Evolutionary conservation across 2,329 filamentous ascomycete genomes (phyloP), one percentile per base, ranked within the genome.

Genomic region (Leptographium radiaticola): DNA sequence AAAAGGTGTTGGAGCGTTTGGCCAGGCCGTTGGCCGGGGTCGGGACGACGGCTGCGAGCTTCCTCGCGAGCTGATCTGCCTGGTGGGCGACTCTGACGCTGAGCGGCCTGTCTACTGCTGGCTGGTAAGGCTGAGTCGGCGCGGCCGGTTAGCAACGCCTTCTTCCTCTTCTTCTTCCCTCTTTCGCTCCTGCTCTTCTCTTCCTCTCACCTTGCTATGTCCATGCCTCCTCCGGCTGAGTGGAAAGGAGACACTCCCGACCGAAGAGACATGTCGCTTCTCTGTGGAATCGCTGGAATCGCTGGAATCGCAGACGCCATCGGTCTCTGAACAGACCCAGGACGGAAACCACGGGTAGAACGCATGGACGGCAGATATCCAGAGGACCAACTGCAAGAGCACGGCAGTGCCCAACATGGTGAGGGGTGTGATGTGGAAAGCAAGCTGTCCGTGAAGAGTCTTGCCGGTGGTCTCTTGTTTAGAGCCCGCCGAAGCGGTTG

Each of bases 371-470:
- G 68, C 64, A 42, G 71, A 66, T 53, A 70, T 66, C 67, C 71
- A 77, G 62, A 79, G 62, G 59, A 73, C 69, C 62, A 80, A 63
- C 61, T 72, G 72, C 56, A 73, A 61, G 45, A 77, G 59, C 56
- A 64, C 57, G 53, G 62, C 59, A 50, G 44, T 50, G 49, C 67
- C 61, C 58, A 68, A 68, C 75, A 77, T 77, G 57, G 53, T 67
- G 63, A 57, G 25, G 15, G 20, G 5, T 49, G 36, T 20, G 42
- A 31, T 9, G 25, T 30, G 18, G 20, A 9, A 39, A 25, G 45
- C 53, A 55, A 58, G 58, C 45, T 36, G 34, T 46, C 58, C 58
- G 45, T 56, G 34, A 57, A 59, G 57, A 57, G 57, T 57, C 58
- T 53, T 56, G 58, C 56, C 50, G 6, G 7, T 34, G 38, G 34